Evolutionary conservation across 257 asterid genomes (phyloP).

Genomic region (Leptodermis oblonga): DNA sequence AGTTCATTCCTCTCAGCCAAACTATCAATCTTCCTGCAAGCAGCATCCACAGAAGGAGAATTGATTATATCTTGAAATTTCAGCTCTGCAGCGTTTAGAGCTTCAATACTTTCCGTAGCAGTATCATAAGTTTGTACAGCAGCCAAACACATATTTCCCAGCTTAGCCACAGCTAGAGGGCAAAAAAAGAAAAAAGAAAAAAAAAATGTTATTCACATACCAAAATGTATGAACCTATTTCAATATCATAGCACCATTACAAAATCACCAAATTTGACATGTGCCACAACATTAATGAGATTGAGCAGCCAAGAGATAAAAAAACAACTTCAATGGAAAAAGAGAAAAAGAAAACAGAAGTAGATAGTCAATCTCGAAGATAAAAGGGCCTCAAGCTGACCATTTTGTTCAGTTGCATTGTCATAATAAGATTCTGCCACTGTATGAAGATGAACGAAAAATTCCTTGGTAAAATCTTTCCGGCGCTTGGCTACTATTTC

Average conservation of each 20-base stretch:
- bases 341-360: no score
- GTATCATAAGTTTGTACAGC: slow-evolving; percentile 78
- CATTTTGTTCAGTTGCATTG: slow-evolving; percentile 75
- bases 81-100: slow-evolving; percentile 73
- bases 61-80: slow-evolving; percentile 81
- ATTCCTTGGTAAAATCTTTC: slow-evolving; percentile 91
- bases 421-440: slow-evolving; percentile 78
- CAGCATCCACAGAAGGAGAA: slow-evolving; percentile 82
- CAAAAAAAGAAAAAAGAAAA: not conserved
- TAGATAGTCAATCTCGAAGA: not conserved
- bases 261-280: not conserved
- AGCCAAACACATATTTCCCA: slow-evolving; percentile 68
- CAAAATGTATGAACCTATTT: not conserved
- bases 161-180: slow-evolving; percentile 61
- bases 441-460: slow-evolving; percentile 71
- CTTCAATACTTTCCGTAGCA: slow-evolving; percentile 65
- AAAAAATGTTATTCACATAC: not conserved
- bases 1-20: slow-evolving; percentile 78
- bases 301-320: slow-evolving; percentile 8
- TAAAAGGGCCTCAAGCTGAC: slow-evolving; percentile 30
- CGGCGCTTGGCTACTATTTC: slow-evolving; percentile 85
- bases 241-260: not conserved
- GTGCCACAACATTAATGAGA: not conserved
- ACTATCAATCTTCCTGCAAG: slow-evolving; percentile 81
- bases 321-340: not conserved